Evolutionary conservation across 2,329 filamentous ascomycete species (phyloP).

Genomic region (Aspergillus spinulosporus): DNA sequence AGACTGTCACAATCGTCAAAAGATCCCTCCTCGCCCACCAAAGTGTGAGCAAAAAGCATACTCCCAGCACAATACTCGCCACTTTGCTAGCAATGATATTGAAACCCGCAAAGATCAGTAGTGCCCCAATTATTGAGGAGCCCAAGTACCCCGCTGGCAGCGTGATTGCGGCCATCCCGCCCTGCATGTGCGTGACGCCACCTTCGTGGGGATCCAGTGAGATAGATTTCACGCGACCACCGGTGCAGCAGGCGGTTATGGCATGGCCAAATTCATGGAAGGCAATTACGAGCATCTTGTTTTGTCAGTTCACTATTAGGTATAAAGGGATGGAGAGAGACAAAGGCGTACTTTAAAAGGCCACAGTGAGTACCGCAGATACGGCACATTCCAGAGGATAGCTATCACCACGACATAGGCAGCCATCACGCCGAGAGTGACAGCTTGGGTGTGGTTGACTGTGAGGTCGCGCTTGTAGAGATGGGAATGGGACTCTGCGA

Average conservation of each 20-base stretch:
- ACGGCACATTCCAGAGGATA: slow-evolving; percentile 76
- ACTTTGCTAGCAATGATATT: slow-evolving; percentile 78
- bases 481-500: slow-evolving; percentile 22
- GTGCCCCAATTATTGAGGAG: slow-evolving; percentile 71
- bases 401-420: slow-evolving; percentile 73
- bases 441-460: slow-evolving; percentile 67
- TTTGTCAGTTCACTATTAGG: not conserved
- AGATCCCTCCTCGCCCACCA: slow-evolving; percentile 81
- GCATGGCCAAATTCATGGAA: slow-evolving; percentile 81
- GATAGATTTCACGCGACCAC: slow-evolving; percentile 72
- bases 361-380: slow-evolving; percentile 73
- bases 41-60: slow-evolving; percentile 73
- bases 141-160: slow-evolving; percentile 77
- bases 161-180: slow-evolving; percentile 68
- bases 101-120: slow-evolving; percentile 78
- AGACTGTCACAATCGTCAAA: slow-evolving; percentile 70
- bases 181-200: slow-evolving; percentile 74
- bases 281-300: slow-evolving; percentile 77
- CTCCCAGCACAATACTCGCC: slow-evolving; percentile 70
- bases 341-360: slow-evolving; percentile 67
- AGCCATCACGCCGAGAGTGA: slow-evolving; percentile 70
- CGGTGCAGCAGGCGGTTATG: slow-evolving; percentile 69
- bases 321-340: not conserved
- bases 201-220: slow-evolving; percentile 74
- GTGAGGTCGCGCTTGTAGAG: slow-evolving; percentile 57